Percentiles rank a stretch among this genome's conserved stretches.
phyloP scores from a whole-genome alignment of 108 stramenopile genomes.

The Cyclostephanos tholiformis region DNA sequence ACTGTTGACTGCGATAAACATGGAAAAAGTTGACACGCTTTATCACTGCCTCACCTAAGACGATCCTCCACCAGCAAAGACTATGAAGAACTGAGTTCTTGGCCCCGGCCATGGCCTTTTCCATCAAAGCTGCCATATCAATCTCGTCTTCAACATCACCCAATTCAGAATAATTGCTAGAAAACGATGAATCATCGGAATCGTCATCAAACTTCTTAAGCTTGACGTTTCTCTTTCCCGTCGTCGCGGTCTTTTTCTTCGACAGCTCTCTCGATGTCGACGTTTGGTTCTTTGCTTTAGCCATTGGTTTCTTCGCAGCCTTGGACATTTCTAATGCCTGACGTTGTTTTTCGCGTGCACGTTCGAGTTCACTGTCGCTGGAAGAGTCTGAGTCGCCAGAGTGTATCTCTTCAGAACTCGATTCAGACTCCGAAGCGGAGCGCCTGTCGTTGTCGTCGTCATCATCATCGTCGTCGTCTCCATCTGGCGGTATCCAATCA shows the following conservation, averaged over 20 bases:
- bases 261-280: slow-evolving; percentile 32
- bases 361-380: slow-evolving; percentile 44
- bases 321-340: slow-evolving; percentile 44
- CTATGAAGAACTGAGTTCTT: slow-evolving; percentile 78
- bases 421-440: slow-evolving; percentile 1
- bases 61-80: slow-evolving; percentile 93
- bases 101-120: slow-evolving; percentile 83
- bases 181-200: slow-evolving; percentile 40
- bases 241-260: slow-evolving; percentile 29
- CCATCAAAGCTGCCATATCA: slow-evolving; percentile 58
- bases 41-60: slow-evolving; percentile 80
- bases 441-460: slow-evolving; percentile 22
- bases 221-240: slow-evolving; percentile 39
- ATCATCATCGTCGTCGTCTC: slow-evolving; percentile 38
- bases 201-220: slow-evolving; percentile 49
- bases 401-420: background rate
- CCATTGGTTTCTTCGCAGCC: slow-evolving; percentile 20
- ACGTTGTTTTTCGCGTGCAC: slow-evolving; percentile 57
- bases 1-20: background rate
- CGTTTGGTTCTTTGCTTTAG: slow-evolving; percentile 32
- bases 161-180: slow-evolving; percentile 37
- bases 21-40: slow-evolving; percentile 1
- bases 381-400: slow-evolving; percentile 8
- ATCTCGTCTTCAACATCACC: slow-evolving; percentile 38
- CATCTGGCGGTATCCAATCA: slow-evolving; percentile 42